Conservation (phyloP, 1,139 yeast genomes). For the Diutina siamensis region DNA sequence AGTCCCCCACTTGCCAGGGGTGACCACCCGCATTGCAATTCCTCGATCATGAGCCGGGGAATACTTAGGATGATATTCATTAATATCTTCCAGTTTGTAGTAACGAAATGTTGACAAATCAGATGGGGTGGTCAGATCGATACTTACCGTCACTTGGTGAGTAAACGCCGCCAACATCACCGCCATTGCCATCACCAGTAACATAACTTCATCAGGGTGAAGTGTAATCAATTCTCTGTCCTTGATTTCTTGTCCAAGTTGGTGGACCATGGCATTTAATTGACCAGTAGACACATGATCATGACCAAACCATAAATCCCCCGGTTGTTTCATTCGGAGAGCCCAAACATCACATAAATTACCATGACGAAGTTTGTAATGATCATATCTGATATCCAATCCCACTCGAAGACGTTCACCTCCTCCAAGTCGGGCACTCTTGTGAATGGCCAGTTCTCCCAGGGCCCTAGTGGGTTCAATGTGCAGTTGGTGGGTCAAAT, state of each 20-base stretch:
- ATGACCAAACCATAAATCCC: conserved; percentile 12
- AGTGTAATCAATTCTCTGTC: conserved; percentile 12
- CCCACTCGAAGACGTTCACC: conserved; percentile 57
- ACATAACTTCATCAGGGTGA: conserved; percentile 12
- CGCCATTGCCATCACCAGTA: conserved; percentile 13
- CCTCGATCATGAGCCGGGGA: conserved; percentile 27
- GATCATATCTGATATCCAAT: conserved; percentile 44
- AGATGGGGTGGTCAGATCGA: conserved; percentile 10
- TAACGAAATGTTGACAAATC: background rate
- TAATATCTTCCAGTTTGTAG: background rate
- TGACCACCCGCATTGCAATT: conserved; percentile 19
- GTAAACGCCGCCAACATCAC: conserved; percentile 21
- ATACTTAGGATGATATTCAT: conserved; percentile 19
- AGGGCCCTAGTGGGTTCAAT: conserved; percentile 43
- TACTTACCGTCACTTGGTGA: conserved; percentile 16
- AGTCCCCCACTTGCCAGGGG: conserved; percentile 13
- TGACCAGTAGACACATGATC: conserved; percentile 12
- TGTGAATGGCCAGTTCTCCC: conserved; percentile 52
- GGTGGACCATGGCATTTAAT: conserved; percentile 17
- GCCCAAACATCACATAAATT: conserved; percentile 59
- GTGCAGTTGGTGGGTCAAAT: conserved; percentile 48
- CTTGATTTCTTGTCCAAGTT: conserved; percentile 12
- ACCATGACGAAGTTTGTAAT: conserved; percentile 57
- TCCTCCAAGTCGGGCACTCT: conserved; percentile 52
- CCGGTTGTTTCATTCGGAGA: conserved; percentile 16